These are phyloP conservation scores for Aschersonia sp. DNA, from an alignment of 2,329 filamentous ascomycete genomes.

Conservation along the genomic window DNA sequence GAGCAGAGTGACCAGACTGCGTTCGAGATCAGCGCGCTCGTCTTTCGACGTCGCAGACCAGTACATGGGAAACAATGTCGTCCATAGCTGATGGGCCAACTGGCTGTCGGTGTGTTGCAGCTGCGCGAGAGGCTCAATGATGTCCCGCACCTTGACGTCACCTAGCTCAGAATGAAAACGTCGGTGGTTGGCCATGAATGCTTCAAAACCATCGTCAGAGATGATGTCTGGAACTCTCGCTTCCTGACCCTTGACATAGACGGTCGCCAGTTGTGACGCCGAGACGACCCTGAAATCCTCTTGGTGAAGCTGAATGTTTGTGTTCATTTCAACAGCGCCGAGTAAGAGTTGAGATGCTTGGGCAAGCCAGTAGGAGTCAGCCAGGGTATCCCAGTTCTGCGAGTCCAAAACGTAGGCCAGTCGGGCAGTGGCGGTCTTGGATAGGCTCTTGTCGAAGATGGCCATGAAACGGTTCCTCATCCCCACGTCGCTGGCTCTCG, in stretches of 20 bases:
- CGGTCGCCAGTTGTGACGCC: constrained; percentile 57
- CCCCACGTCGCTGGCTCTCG: constrained; percentile 80
- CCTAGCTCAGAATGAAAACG: constrained; percentile 74
- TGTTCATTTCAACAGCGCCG: constrained; percentile 76
- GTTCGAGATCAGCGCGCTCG: constrained; percentile 79
- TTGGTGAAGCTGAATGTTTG: constrained; percentile 59
- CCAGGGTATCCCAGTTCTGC: constrained; percentile 94
- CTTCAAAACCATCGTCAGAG: constrained; percentile 69
- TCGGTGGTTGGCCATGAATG: constrained; percentile 61
- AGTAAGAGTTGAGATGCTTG: constrained; percentile 90
- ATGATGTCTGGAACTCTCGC: constrained; percentile 49
- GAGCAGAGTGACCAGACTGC: constrained; percentile 76
- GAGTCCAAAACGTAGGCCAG: constrained; percentile 78
- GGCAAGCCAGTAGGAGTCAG: constrained; percentile 91
- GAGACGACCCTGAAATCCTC: constrained; percentile 76
- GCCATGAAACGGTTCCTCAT: constrained; percentile 96
- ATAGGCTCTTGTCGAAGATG: constrained; percentile 90
- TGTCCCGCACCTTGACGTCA: constrained; percentile 74
- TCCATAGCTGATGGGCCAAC: constrained; percentile 81
- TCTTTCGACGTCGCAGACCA: constrained; percentile 84
- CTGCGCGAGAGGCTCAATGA: constrained; percentile 81
- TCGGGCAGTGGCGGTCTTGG: constrained; percentile 79
- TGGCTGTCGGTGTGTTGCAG: constrained; percentile 79
- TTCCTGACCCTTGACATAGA: constrained; percentile 69
- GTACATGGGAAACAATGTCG: constrained; percentile 78